Evolutionary conservation across 1,284 basidiomycete species (phyloP).

Genomic region (Thecaphora frezii): DNA sequence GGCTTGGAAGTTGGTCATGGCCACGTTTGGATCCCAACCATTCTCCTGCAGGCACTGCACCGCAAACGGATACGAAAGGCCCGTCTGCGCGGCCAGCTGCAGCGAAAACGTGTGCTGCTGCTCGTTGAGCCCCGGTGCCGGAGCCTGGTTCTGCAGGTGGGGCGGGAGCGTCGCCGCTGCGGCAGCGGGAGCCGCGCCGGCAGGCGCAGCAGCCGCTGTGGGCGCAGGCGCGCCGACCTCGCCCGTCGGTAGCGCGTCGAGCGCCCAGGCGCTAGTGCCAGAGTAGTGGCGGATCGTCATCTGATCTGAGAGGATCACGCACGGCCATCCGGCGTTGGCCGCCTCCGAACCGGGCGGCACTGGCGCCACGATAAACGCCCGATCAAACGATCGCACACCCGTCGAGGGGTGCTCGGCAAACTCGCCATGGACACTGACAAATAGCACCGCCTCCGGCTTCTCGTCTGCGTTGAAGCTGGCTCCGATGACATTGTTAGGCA

Average conservation of each 20-base stretch:
- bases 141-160: slow-evolving; percentile 36
- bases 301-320: slow-evolving; percentile 84
- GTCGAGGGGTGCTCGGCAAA: slow-evolving; percentile 71
- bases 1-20: slow-evolving; percentile 55
- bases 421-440: slow-evolving; percentile 86
- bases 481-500: slow-evolving; percentile 61
- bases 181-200: neutral
- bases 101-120: slow-evolving; percentile 58
- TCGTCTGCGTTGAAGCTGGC: slow-evolving; percentile 36
- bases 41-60: slow-evolving; percentile 60
- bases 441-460: slow-evolving; percentile 65
- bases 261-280: slow-evolving; percentile 70
- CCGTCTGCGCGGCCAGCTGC: slow-evolving; percentile 55
- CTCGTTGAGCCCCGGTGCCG: slow-evolving; percentile 39
- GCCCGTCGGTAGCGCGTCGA: slow-evolving; percentile 37
- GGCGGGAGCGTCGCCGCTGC: slow-evolving; percentile 16
- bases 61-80: slow-evolving; percentile 58
- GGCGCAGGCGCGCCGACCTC: slow-evolving; percentile 48
- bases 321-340: slow-evolving; percentile 80
- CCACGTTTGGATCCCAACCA: slow-evolving; percentile 56
- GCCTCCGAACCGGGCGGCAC: slow-evolving; percentile 80
- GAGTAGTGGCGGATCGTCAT: slow-evolving; percentile 81
- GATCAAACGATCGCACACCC: slow-evolving; percentile 87
- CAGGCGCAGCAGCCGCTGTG: slow-evolving; percentile 1
- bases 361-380: slow-evolving; percentile 83